Evolutionary conservation across 306 rosid genomes (phyloP).

Genomic region (Canavalia gladiata): DNA sequence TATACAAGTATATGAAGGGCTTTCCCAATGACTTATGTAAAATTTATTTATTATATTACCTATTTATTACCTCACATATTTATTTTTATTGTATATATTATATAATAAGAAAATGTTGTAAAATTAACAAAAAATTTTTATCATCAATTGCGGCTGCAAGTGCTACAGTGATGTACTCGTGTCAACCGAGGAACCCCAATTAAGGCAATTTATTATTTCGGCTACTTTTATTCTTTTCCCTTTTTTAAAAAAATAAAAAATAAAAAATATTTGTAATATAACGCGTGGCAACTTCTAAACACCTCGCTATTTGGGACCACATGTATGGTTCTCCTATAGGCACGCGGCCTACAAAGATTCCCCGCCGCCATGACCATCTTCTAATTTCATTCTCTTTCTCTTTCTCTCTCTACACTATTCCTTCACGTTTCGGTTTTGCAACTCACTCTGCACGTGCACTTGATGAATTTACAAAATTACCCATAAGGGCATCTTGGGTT

Average conservation of each 20-base stretch:
- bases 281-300: constrained; percentile 66
- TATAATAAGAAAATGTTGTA: too few relatives aligned
- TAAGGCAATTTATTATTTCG: not conserved
- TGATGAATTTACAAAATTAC: not conserved
- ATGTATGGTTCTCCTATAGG: constrained; percentile 47
- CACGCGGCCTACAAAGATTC: constrained; percentile 87
- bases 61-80: too few relatives aligned
- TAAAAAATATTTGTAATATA: not conserved
- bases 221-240: not conserved
- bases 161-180: constrained; percentile 40
- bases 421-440: constrained; percentile 63
- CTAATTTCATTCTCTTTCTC: too few relatives aligned
- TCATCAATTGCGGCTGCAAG: constrained; percentile 69
- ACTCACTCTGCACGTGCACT: constrained; percentile 58
- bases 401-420: constrained; percentile 56
- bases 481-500: not conserved
- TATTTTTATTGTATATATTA: too few relatives aligned
- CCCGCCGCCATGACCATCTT: constrained; percentile 89
- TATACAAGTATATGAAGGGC: too few relatives aligned
- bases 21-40: too few relatives aligned
- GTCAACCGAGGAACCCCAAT: constrained; percentile 47
- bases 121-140: too few relatives aligned
- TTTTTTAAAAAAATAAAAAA: not conserved
- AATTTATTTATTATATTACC: too few relatives aligned
- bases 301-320: constrained; percentile 60